Base-by-base conservation (phyloP, 805 yeast species). In the Myxozyma udenii region DNA sequence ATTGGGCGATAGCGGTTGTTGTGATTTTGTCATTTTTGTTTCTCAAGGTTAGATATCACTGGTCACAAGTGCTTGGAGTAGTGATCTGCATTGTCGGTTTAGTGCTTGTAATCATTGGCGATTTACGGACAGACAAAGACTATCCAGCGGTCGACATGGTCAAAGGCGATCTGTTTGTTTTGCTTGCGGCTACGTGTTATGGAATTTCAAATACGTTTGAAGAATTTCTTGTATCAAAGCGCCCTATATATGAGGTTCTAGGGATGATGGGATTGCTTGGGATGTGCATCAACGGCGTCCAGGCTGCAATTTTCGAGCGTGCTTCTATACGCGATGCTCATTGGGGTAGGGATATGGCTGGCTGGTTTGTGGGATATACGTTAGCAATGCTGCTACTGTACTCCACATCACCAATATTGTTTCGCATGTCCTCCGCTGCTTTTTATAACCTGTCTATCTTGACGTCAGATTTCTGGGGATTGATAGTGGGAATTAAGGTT, bases 361-460 rank as follows among this genome's bases (percentile, higher is more conserved):
- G 77, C 23, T 74, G 70, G 61, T 70, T 74, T 43, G 66, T 63
- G n/a, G 77, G 77, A 12, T 73, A 68, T 59, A 71, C 74, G 12
- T 53, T 71, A 25, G 64, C 71, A 7, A 61, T 73, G 69, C 61
- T 74, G 48, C 46, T 74, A 47, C 62, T 73, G 33, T 73, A 73
- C 64, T 49, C 65, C 50, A 65, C 74, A 11, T 73, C 74, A 21
- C 77, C 77, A 19, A 66, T 73, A 41, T 55, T 73, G 57, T 69
- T 73, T 66, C 63, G 77, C 33, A 71, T 73, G 71, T 70, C 77
- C 16, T 71, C 75, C 4, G 76, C 77, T 11, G 75, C 77, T 11
- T 73, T 73, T 53, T 73, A 73, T 66, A 73, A 73, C 61, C 60
- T 73, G 50, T 71, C 74, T 33, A 50, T 73, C 21, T 64, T 73